These are phyloP conservation scores for Lomentospora prolificans DNA, from an alignment of 2,329 filamentous ascomycete species.

Conservation along the genomic window DNA sequence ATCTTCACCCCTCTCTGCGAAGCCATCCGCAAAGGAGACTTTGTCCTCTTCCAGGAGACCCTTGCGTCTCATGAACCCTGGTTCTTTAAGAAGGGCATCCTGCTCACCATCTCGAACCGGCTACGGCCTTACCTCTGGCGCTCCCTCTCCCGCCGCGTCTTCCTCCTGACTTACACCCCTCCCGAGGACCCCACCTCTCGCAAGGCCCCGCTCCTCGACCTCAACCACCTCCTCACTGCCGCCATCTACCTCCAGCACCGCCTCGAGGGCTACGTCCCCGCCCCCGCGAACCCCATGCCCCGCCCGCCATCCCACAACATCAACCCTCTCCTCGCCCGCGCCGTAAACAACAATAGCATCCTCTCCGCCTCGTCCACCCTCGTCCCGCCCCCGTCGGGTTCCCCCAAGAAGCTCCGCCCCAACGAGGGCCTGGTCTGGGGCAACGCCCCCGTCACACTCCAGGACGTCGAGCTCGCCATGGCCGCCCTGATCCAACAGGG, in stretches of 20 bases:
- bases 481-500: constrained; percentile 71
- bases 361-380: constrained; percentile 24
- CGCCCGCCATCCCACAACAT: constrained; percentile 30
- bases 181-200: constrained; percentile 44
- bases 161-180: constrained; percentile 67
- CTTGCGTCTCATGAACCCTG: constrained; percentile 57
- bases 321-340: constrained; percentile 39
- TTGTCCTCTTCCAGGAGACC: constrained; percentile 61
- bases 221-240: constrained; percentile 56
- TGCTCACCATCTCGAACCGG: constrained; percentile 65
- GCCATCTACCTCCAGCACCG: constrained; percentile 56
- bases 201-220: constrained; percentile 64
- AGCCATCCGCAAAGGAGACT: constrained; percentile 65
- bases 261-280: constrained; percentile 46
- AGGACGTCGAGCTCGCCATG: constrained; percentile 68
- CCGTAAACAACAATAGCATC: constrained; percentile 32
- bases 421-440: constrained; percentile 55
- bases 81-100: constrained; percentile 66
- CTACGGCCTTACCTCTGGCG: constrained; percentile 80
- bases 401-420: constrained; percentile 40
- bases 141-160: constrained; percentile 66
- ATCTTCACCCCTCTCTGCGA: constrained; percentile 65
- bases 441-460: constrained; percentile 46
- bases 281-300: constrained; percentile 18
- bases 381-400: constrained; percentile 38